These are phyloP conservation scores for Phlyctochytrium planicorne DNA, from an alignment of 192 early-diverging fungal species.

Conservation along the genomic window DNA sequence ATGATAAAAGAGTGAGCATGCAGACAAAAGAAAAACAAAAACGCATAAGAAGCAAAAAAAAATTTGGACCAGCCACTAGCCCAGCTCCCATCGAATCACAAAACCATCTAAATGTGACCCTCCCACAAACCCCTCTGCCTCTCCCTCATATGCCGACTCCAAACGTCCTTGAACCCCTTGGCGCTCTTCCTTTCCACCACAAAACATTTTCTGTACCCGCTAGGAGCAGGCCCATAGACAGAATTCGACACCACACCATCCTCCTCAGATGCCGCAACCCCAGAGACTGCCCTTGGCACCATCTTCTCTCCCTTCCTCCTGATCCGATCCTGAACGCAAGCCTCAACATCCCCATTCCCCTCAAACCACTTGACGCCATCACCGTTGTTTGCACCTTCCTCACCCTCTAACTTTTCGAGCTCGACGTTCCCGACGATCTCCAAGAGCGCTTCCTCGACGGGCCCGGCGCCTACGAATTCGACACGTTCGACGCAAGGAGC, in stretches of 20 bases:
- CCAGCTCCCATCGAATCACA: no score
- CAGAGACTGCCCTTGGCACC: background rate
- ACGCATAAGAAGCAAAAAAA: no score
- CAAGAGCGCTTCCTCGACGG: slow-evolving; percentile 21
- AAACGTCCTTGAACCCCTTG: slow-evolving; percentile 16
- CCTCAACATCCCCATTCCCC: slow-evolving; percentile 5
- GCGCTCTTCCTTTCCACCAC: slow-evolving; percentile 19
- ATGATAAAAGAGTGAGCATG: no score
- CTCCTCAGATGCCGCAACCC: background rate
- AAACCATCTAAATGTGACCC: no score
- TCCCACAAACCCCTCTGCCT: background rate
- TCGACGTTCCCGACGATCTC: slow-evolving; percentile 22
- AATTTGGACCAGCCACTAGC: no score
- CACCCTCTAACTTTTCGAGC: background rate
- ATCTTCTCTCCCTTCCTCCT: background rate
- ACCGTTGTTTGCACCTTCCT: background rate
- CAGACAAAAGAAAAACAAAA: no score
- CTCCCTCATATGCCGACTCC: slow-evolving; percentile 12
- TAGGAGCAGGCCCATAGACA: slow-evolving; percentile 4
- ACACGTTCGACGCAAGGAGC: slow-evolving; percentile 25
- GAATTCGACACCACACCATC: background rate
- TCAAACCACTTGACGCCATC: slow-evolving; percentile 13
- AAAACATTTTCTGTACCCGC: slow-evolving; percentile 21
- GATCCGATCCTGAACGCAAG: slow-evolving; percentile 15
- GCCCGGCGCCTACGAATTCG: slow-evolving; percentile 27